Evolutionary conservation across 2,329 filamentous ascomycete genomes (phyloP).

Genomic region (Coniochaeta sp.): DNA sequence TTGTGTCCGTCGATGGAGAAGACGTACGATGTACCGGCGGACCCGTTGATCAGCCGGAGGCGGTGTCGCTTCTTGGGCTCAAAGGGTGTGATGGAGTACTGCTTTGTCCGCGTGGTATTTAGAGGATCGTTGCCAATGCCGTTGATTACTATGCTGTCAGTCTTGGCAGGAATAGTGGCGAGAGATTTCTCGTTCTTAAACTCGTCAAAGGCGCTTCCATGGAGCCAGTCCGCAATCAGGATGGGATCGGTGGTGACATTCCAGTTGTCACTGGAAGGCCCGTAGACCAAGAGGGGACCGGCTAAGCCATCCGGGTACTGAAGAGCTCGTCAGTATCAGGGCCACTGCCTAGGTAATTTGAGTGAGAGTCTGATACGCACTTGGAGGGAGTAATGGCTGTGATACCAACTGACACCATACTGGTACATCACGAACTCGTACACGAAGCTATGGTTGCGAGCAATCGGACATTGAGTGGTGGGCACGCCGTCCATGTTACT

Average conservation of each 20-base stretch:
- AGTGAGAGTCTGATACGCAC: slow-evolving; percentile 25
- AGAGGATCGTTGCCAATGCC: background rate
- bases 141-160: background rate
- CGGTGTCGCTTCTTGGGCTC: slow-evolving; percentile 31
- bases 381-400: slow-evolving; percentile 27
- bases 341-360: slow-evolving; percentile 2
- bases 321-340: background rate
- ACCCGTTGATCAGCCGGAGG: slow-evolving; percentile 42
- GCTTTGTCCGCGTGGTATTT: background rate
- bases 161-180: background rate
- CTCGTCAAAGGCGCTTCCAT: background rate
- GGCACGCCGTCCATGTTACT: slow-evolving; percentile 25
- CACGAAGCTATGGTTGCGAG: slow-evolving; percentile 31
- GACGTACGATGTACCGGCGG: slow-evolving; percentile 37
- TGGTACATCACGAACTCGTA: slow-evolving; percentile 26
- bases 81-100: background rate
- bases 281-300: slow-evolving; percentile 43
- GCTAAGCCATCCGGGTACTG: slow-evolving; percentile 59
- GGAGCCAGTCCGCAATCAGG: background rate
- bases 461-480: slow-evolving; percentile 45
- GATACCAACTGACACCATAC: slow-evolving; percentile 31
- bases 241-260: background rate
- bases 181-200: background rate
- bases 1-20: slow-evolving; percentile 45
- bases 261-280: slow-evolving; percentile 2